Conservation (phyloP, 371 early-diverging fungal genomes). For the Dentiscutata heterogama region DNA sequence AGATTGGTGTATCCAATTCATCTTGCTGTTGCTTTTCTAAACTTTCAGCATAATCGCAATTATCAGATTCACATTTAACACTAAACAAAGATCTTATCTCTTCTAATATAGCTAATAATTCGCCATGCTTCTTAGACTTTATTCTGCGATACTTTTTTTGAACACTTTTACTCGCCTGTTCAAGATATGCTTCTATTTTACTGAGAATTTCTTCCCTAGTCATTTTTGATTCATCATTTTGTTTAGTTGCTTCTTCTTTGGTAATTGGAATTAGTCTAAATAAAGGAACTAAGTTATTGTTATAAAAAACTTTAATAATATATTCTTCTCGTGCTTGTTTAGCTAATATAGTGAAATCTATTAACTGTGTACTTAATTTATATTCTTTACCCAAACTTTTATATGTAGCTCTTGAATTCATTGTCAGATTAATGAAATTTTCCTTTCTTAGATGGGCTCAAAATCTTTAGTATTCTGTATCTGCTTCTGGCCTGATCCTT, state of each 20-base stretch:
- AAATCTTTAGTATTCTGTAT: background rate
- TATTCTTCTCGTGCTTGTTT: too few relatives aligned
- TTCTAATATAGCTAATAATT: constrained; percentile 14
- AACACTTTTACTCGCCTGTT: constrained; percentile 1
- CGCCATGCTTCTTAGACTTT: background rate
- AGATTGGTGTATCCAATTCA: too few relatives aligned
- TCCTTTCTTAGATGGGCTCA: background rate
- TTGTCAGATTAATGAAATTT: background rate
- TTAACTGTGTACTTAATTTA: background rate
- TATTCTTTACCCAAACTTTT: constrained; percentile 15
- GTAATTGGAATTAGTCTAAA: too few relatives aligned
- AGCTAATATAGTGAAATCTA: too few relatives aligned
- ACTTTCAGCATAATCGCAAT: background rate
- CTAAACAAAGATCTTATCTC: constrained; percentile 11
- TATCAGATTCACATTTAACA: background rate
- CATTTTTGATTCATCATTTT: background rate
- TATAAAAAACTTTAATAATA: too few relatives aligned
- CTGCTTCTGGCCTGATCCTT: background rate
- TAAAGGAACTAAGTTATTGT: too few relatives aligned
- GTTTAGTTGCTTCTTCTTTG: background rate
- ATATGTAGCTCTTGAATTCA: background rate
- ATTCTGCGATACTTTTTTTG: constrained; percentile 3
- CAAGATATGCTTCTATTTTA: constrained; percentile 10
- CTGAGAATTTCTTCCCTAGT: background rate
- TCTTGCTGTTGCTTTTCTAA: too few relatives aligned